Evolutionary conservation across 2,329 filamentous ascomycete genomes (phyloP), one percentile per base, ranked within the genome.

Genomic region (Monosporascus ibericus): DNA sequence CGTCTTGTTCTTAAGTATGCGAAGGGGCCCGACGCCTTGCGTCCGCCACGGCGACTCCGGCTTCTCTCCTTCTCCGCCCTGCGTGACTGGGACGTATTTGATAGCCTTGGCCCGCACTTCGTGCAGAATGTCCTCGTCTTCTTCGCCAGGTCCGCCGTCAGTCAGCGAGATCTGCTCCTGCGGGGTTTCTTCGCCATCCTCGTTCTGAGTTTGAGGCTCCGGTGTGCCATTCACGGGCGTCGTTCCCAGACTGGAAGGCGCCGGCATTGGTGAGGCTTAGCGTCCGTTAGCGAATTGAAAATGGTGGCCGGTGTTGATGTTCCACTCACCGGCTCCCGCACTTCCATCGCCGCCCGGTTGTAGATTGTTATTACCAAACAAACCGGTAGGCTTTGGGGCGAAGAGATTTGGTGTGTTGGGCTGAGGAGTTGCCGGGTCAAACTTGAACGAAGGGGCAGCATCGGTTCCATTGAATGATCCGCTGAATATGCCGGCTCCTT

Each of bases 81-180:
- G 67, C 6, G 70, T 69, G 7, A 74, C 71, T 15, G 74, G 70
- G 40, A 77, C 70, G 60, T 83, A 81, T 66, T 86, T 86, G 57
- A 86, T 71, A 14, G 82, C 86, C 68, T 89, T 90, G 44, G 85
- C 84, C 24, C 85, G 81, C 15, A 87, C 78, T 64, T 92, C 86
- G 66, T 87, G 80, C 20, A 91, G 67, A 38, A 85, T 74, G 34
- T 82, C 78, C 67, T 94, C 89, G 52, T 89, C 79, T 65, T 88
- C 85, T 66, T 92, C 87, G 24, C 85, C 85, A 40, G 84, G 80
- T 17, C 82, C 81, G 51, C 79, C 80, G 58, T 80, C 76, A 49
- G 84, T 84, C 60, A 92, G 77, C 64, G 86, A 85, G 58, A 89
- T 80, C 68, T 89, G 86, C 66, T 85, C 80, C 55, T 88, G 79